Evolutionary conservation across 768 basidiomycete species (phyloP).

Genomic region (Lactifluus echinatus): DNA sequence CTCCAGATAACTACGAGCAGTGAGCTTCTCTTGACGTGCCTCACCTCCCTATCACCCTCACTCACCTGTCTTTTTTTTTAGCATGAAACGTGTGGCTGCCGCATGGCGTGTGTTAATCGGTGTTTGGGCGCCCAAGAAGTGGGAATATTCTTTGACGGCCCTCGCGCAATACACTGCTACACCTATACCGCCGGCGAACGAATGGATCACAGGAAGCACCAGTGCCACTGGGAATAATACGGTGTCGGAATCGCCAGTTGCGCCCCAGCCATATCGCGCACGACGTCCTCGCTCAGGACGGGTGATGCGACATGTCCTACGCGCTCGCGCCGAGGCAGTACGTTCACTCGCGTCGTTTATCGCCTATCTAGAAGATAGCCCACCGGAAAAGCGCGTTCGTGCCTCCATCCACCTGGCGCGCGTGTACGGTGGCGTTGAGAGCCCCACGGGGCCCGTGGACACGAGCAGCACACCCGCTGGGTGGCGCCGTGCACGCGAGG

Average conservation of each 20-base stretch:
- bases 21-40: conserved; percentile 25
- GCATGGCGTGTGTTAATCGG: conserved; percentile 97
- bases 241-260: conserved; percentile 14
- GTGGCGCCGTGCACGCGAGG: conserved; percentile 62
- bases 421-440: conserved; percentile 35
- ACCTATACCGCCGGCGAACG: conserved; percentile 53
- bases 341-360: conserved; percentile 68
- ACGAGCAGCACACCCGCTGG: conserved; percentile 30
- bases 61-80: neutral
- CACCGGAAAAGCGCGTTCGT: conserved; percentile 40
- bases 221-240: conserved; percentile 25
- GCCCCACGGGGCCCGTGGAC: conserved; percentile 20
- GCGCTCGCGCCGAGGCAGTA: conserved; percentile 77
- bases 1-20: conserved; percentile 68
- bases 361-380: conserved; percentile 43
- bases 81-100: conserved; percentile 78
- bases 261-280: conserved; percentile 21
- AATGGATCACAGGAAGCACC: conserved; percentile 52
- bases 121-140: conserved; percentile 79
- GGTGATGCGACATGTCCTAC: conserved; percentile 82
- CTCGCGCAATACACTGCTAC: conserved; percentile 69
- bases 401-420: conserved; percentile 41
- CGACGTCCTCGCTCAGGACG: conserved; percentile 65
- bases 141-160: conserved; percentile 72
- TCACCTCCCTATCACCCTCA: conserved; percentile 17